Conservation (phyloP, 2,329 filamentous ascomycete genomes). For the Westerdykella aurantiaca region DNA sequence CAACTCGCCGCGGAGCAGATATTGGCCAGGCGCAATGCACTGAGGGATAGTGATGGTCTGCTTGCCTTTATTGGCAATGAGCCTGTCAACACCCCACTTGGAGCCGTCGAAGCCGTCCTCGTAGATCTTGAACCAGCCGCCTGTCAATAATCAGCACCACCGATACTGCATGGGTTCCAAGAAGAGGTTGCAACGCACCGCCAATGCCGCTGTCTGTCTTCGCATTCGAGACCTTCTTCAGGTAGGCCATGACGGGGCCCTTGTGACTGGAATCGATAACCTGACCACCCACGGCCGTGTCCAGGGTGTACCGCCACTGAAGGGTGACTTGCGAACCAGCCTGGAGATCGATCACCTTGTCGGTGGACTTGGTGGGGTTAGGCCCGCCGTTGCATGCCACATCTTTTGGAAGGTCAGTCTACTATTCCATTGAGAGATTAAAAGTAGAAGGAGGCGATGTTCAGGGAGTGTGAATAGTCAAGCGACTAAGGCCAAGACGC, state of each 20-base stretch:
- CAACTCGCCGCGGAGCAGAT: conserved; percentile 41
- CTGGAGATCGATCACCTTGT: conserved; percentile 36
- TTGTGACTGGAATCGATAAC: conserved; percentile 54
- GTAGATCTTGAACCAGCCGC: conserved; percentile 32
- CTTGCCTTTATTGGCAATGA: conserved; percentile 40
- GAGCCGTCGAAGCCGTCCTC: conserved; percentile 35
- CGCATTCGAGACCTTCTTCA: conserved; percentile 52
- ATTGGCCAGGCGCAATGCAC: conserved; percentile 36
- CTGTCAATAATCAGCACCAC: conserved; percentile 2
- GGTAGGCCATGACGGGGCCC: conserved; percentile 52
- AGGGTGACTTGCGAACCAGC: conserved; percentile 49
- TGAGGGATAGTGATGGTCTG: conserved; percentile 36
- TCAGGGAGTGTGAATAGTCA: background rate
- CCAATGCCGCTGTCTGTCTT: conserved; percentile 27
- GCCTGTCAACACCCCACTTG: conserved; percentile 32
- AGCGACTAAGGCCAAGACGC: no score
- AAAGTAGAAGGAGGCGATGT: background rate
- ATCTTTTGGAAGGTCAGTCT: conserved; percentile 45
- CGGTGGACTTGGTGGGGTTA: conserved; percentile 40
- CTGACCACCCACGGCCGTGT: conserved; percentile 29
- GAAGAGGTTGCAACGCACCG: conserved; percentile 12
- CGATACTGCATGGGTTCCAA: background rate
- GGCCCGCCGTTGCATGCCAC: conserved; percentile 55
- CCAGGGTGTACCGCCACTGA: conserved; percentile 55
- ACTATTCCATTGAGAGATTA: conserved; percentile 26